Base-by-base conservation (phyloP, 768 basidiomycete genomes). In the Pleurotus djamor region DNA sequence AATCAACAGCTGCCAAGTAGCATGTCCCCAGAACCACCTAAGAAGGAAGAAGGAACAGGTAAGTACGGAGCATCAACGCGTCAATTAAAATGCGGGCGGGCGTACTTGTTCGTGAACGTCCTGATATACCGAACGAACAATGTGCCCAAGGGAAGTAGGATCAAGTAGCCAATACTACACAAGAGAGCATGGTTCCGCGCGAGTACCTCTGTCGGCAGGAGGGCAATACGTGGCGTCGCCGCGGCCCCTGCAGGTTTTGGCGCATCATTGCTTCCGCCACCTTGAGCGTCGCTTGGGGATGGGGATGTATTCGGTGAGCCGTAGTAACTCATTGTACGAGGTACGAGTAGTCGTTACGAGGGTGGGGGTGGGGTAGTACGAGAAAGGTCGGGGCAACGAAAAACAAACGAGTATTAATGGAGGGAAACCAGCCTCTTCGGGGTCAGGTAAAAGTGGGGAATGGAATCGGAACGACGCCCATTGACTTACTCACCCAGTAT, bases 91-190 rank as follows among this genome's bases (percentile, higher is more conserved):
- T 38, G 45, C 35, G 17, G 3, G 33, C 52, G 35, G 35, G 69
- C 76, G 67, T 67, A 84, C 76, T 66, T 72, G 43, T 68, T 71
- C 28, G 74, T 80, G 62, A 78, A 80, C 8, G 84, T 86, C 51
- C 86, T 76, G 13, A 76, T 66, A 63, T 79, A 85, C 60, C 86
- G 77, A 32, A 82, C 80, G 45, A 84, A 68, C 61, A 88, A 70
- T 12, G 75, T 78, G 14, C 87, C 86, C 33, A 82, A 58, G 2
- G 86, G 87, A 9, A 88, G 76, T 14, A 87, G 63, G 49, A 86
- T 69, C 51, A 87, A 70, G 66, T 84, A 85, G 2, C 83, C 86
- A 41, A 76, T 69, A 0, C 78, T 67, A 62, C 77, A 80, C 9
- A 86, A 70, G 36, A 83, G 69, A 17, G 77, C 86, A 68, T 88